Evolutionary conservation across 192 early-diverging fungal genomes (phyloP).

Genomic region (Piromyces sp.): DNA sequence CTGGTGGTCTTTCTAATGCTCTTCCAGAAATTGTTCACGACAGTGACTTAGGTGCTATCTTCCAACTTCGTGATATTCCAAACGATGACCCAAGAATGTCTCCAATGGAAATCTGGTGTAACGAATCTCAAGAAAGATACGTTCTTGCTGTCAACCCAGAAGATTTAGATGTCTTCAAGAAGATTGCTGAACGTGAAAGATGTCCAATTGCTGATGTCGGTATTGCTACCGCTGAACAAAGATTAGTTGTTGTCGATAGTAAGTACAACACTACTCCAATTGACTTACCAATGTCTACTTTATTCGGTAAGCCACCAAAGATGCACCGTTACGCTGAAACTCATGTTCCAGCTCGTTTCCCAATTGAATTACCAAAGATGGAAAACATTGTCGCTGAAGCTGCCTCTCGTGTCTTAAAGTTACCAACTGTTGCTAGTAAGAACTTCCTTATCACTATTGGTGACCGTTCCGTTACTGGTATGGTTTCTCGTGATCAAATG

Average conservation of each 20-base stretch:
- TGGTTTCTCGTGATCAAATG: constrained; percentile 91
- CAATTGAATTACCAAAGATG: not conserved
- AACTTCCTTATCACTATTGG: constrained; percentile 95
- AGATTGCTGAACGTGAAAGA: constrained; percentile 74
- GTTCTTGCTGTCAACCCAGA: constrained; percentile 75
- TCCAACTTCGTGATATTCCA: constrained; percentile 82
- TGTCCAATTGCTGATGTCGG: constrained; percentile 85
- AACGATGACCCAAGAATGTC: constrained; percentile 82
- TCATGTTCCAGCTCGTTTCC: constrained; percentile 10
- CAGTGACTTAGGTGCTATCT: constrained; percentile 67
- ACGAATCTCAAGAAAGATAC: constrained; percentile 97
- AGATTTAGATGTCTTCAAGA: constrained; percentile 45
- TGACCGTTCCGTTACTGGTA: constrained; percentile 84
- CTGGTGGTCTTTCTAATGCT: constrained; percentile 95
- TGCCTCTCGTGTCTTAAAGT: constrained; percentile 52
- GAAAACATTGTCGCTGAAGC: constrained; percentile 23
- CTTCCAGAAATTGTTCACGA: constrained; percentile 97
- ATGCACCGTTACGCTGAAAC: constrained; percentile 60
- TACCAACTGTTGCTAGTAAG: constrained; percentile 85
- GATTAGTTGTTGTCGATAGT: constrained; percentile 63
- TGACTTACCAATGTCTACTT: constrained; percentile 83
- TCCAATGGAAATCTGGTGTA: constrained; percentile 99
- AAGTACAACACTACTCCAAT: constrained; percentile 49
- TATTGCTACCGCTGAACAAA: constrained; percentile 61
- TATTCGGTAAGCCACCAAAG: constrained; percentile 94